phyloP scores from a whole-genome alignment of 2,329 filamentous ascomycete species.

The Acrocalymma vagum region DNA sequence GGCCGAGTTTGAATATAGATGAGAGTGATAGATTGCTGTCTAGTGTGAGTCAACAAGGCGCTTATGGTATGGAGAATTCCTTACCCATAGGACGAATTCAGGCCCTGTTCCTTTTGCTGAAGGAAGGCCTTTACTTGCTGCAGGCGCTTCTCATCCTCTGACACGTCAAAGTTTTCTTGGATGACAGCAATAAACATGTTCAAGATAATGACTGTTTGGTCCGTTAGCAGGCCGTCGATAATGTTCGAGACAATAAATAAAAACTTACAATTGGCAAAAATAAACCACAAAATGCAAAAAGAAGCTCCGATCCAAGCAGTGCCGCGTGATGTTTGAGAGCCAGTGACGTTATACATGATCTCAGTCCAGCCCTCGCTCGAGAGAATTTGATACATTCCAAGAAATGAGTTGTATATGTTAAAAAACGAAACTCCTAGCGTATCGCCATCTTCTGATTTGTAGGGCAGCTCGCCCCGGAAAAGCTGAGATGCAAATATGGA shows the following conservation, averaged over 20 bases:
- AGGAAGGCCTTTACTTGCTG: slow-evolving; percentile 96
- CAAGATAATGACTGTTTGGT: slow-evolving; percentile 75
- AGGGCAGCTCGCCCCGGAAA: slow-evolving; percentile 84
- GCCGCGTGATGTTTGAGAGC: slow-evolving; percentile 68
- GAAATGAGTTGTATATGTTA: slow-evolving; percentile 93
- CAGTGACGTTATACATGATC: slow-evolving; percentile 84
- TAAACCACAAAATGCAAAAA: slow-evolving; percentile 95
- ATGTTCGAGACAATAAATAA: neutral
- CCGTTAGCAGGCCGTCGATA: slow-evolving; percentile 26
- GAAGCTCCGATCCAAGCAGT: slow-evolving; percentile 93
- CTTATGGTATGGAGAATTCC: slow-evolving; percentile 1
- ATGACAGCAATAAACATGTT: slow-evolving; percentile 99
- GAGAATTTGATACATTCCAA: slow-evolving; percentile 97
- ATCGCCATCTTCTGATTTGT: slow-evolving; percentile 66
- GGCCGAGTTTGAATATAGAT: slow-evolving; percentile 68
- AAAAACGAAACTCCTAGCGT: slow-evolving; percentile 78
- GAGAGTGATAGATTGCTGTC: slow-evolving; percentile 74
- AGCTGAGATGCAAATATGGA: slow-evolving; percentile 94
- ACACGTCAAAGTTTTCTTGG: slow-evolving; percentile 98
- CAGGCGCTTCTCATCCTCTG: slow-evolving; percentile 95
- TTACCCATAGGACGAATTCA: slow-evolving; percentile 64
- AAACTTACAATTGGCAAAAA: slow-evolving; percentile 77
- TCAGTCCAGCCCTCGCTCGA: slow-evolving; percentile 96
- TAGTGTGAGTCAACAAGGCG: slow-evolving; percentile 14
- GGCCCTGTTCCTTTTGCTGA: slow-evolving; percentile 85